Base-by-base conservation (phyloP, 176 grass and related monocot genomes). In the Carex littledalei region DNA sequence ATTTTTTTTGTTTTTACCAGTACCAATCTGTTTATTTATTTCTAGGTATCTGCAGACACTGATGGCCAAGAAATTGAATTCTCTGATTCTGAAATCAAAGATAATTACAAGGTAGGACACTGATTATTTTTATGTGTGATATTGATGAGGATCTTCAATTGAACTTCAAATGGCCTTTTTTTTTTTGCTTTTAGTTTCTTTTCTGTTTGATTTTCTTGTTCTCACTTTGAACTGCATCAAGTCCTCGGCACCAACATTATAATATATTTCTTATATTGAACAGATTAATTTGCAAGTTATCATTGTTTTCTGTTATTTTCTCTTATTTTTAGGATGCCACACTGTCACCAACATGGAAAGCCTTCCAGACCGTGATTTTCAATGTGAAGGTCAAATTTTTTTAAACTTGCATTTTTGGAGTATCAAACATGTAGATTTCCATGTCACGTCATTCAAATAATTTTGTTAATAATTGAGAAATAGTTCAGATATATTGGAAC, bases 341-440 rank as follows among this genome's bases (percentile, higher is more conserved):
- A 18, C 89, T 97, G 81, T 82, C 91, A 43, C 8, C 91, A 90
- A 88, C 88, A 84, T 98, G 95, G 93, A 98, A 95, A 84, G 84
- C 66, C 85, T 95, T 95, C 13, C 24, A 84, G 17, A 98, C 93
- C 71, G 89, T 98, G 66, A 98, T 98, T 80, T 98, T 95, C 32
- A 76, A 81, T 61, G 84, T 95, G 59, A 82, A 88, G 89, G 93
- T 98, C 11, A 63, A 57, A 1, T 68, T 81, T 73, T 20, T 69
- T 75, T 5, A 32, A 66, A 50, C 24, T 13, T 73, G 1, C 41
- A 16, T 39, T 66, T 60, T 16, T 66, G 47, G 21, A 54, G 41
- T 75, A 15, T 29, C 21, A 53, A 43, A 6, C 6, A 43, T 43
- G 5, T 43, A 43, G 6, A 43, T 43, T 7, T 43, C 41, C 6